Conservation (phyloP, 225 moss, liverwort and hornwort genomes). For the Antitrichia curtipendula region DNA sequence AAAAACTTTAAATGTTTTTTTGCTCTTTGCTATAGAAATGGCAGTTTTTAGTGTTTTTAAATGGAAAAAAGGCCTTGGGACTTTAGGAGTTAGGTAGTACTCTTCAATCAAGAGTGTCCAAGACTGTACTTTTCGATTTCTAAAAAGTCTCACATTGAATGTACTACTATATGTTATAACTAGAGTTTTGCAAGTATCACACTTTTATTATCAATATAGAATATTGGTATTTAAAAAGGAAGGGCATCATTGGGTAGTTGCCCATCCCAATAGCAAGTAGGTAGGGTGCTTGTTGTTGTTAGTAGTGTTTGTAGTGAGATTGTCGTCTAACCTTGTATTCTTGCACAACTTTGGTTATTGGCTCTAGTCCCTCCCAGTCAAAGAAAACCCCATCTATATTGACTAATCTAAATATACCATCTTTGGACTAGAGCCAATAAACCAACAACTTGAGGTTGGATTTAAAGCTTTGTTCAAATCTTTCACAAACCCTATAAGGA, state of each 20-base stretch:
- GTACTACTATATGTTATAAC: not conserved
- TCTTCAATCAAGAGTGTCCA: not conserved
- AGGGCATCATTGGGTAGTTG: not conserved
- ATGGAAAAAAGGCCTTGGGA: too few relatives aligned
- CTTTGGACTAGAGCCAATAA: fast-evolving
- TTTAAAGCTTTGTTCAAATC: not conserved
- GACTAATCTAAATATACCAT: not conserved
- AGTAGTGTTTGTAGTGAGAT: not conserved
- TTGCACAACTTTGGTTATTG: fast-evolving
- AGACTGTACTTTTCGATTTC: fast-evolving
- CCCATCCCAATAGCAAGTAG: not conserved
- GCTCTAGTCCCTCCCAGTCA: not conserved
- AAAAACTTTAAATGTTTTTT: too few relatives aligned
- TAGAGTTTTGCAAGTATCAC: fast-evolving
- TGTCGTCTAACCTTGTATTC: fast-evolving
- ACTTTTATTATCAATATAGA: not conserved
- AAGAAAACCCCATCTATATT: not conserved
- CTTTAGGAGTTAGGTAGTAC: not conserved
- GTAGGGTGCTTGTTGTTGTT: too few relatives aligned
- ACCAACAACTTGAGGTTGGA: not conserved
- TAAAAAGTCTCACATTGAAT: not conserved
- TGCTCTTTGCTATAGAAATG: too few relatives aligned
- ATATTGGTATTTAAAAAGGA: not conserved
- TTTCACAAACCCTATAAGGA: too few relatives aligned
- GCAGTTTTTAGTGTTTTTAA: too few relatives aligned